Evolutionary conservation across 2,329 filamentous ascomycete genomes (phyloP).

Genomic region (Pseudocercospora macadamiae): DNA sequence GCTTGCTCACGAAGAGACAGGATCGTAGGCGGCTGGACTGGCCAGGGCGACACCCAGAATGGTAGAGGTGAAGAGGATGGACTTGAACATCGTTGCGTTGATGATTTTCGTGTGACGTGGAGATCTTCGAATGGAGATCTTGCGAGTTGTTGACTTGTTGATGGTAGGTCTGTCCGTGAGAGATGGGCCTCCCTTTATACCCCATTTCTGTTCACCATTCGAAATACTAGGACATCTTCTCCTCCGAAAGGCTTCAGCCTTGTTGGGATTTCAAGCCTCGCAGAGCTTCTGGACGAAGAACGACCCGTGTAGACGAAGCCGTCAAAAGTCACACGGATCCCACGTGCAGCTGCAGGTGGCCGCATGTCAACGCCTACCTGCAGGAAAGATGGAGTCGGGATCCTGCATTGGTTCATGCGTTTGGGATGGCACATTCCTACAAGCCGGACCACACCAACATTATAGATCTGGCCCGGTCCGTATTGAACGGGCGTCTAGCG

Average conservation of each 20-base stretch:
- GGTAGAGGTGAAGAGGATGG: slow-evolving; percentile 6
- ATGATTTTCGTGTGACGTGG: no score
- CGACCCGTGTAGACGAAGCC: neutral
- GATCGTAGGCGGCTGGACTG: no score
- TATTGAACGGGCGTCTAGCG: neutral
- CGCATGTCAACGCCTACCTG: neutral
- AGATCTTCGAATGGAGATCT: no score
- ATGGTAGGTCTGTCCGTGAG: neutral
- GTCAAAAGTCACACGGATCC: neutral
- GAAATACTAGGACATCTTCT: neutral
- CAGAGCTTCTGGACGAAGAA: neutral
- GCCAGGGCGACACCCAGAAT: slow-evolving; percentile 6
- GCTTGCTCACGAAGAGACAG: no score
- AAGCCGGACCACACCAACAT: neutral
- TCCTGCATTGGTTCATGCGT: neutral
- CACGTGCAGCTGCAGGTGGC: neutral
- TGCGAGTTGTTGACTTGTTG: neutral
- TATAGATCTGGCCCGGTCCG: neutral
- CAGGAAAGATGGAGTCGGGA: neutral
- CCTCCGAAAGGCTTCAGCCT: neutral
- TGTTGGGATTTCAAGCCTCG: no score
- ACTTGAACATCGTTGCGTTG: slow-evolving; percentile 6
- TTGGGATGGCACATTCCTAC: neutral
- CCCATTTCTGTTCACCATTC: neutral
- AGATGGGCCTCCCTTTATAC: neutral